Evolutionary conservation across 1,284 basidiomycete species (phyloP).

Genomic region (Tausonia pullulans): DNA sequence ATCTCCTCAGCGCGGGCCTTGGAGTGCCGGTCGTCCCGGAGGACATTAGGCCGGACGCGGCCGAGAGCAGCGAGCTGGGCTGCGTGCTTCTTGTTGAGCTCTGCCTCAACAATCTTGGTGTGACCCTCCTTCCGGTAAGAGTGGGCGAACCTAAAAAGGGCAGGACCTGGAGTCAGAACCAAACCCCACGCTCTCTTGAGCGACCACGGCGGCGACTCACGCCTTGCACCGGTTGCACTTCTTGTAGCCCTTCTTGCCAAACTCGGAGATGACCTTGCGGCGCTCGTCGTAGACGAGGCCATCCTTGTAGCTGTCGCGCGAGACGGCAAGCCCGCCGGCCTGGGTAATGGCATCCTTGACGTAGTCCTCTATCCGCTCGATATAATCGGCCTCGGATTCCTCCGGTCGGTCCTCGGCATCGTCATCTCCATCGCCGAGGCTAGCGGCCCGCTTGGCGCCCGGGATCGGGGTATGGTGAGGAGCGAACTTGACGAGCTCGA

Average conservation of each 20-base stretch:
- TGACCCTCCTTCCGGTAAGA: constrained; percentile 88
- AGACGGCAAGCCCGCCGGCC: constrained; percentile 39
- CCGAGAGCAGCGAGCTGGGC: constrained; percentile 45
- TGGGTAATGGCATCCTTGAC: constrained; percentile 54
- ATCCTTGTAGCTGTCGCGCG: constrained; percentile 79
- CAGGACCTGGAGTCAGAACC: not conserved
- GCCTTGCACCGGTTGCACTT: constrained; percentile 70
- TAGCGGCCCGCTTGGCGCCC: constrained; percentile 20
- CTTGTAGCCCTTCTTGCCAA: constrained; percentile 57
- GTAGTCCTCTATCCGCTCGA: constrained; percentile 58
- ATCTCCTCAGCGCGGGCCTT: constrained; percentile 21
- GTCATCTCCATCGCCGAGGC: constrained; percentile 23
- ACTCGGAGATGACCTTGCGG: constrained; percentile 71
- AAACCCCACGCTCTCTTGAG: not conserved
- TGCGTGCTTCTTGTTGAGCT: constrained; percentile 71
- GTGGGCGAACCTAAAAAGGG: constrained; percentile 53
- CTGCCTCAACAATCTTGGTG: constrained; percentile 90
- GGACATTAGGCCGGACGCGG: constrained; percentile 59
- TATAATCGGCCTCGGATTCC: constrained; percentile 53
- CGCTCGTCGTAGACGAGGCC: constrained; percentile 76
- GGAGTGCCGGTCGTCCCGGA: constrained; percentile 36
- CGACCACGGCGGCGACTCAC: constrained; percentile 43
- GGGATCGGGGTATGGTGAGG: constrained; percentile 24
- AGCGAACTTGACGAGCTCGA: constrained; percentile 55
- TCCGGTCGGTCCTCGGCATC: constrained; percentile 26